Base-by-base conservation (phyloP, 352 stramenopile genomes). In the Phytophthora pinifolia region DNA sequence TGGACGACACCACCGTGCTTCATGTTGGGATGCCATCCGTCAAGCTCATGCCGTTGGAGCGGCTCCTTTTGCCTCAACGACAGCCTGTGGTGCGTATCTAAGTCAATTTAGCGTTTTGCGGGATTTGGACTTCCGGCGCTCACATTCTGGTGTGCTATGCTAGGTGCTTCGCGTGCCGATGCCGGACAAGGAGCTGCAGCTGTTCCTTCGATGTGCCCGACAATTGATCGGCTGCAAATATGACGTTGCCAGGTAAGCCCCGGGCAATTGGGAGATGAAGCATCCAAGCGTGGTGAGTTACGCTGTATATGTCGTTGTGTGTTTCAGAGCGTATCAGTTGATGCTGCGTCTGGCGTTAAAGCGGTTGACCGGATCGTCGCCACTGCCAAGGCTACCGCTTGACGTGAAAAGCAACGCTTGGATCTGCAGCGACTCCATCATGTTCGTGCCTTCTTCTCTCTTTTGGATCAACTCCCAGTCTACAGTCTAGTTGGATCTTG, bases 351-450 rank as follows among this genome's bases (percentile, higher is more conserved):
- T 91, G 25, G 54, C 66, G 4, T 22, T 91, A 31, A 79, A 89
- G 39, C 67, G 83, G 14, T 18, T 84, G 27, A 67, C 59, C 1
- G 65, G 68, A 6, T 62, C 62, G 9, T 76, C 51, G 31, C 74
- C 78, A 7, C 39, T 91, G 9, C 60, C 54, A 7, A 80, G 59
- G 47, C 54, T 91, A 9, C 66, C 72, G 0, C 54, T 88, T 46
- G 72, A 87, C 36, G 51, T 75, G 8, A 69, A 76, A 43, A 79
- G 48, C 46, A 72, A 88, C 39, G 53, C 72, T 9, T 91, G 81
- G 81, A 89, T 91, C 48, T 91, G 81, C 55, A 91, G 70, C 36
- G 81, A 91, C 45, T 78, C 81, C 15, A 79, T 85, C 42, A 76
- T 91, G 80, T 91, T 58, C 44, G 77, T 60, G n/a, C 35, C 18